Conservation (phyloP, 768 basidiomycete genomes). For the Pulveroboletus sp. region DNA sequence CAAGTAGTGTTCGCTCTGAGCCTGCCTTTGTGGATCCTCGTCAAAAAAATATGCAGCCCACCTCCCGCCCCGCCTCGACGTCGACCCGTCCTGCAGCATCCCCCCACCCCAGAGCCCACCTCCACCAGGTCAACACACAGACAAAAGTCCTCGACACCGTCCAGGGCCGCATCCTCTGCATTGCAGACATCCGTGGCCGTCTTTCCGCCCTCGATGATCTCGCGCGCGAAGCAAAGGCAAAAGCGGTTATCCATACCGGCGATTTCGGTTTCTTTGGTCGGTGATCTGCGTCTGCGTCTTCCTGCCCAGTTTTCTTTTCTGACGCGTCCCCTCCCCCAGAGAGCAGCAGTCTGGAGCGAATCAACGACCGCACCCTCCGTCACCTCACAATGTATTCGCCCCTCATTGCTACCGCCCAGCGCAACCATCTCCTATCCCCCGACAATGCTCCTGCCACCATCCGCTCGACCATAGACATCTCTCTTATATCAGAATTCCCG, state of each 20-base stretch:
- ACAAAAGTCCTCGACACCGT: conserved; percentile 73
- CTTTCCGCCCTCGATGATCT: conserved; percentile 87
- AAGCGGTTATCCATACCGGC: conserved; percentile 94
- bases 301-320: conserved; percentile 4
- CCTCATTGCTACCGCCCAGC: conserved; percentile 78
- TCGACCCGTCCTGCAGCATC: conserved; percentile 56
- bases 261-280: conserved; percentile 98
- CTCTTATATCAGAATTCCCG: conserved; percentile 90
- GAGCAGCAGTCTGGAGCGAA: conserved; percentile 73
- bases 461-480: conserved; percentile 68
- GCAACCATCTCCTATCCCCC: conserved; percentile 69
- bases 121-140: conserved; percentile 61
- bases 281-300: conserved; percentile 18
- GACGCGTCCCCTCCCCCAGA: conserved; percentile 42
- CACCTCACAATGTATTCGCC: conserved; percentile 97
- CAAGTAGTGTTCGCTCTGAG: background rate
- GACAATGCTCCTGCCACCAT: conserved; percentile 65
- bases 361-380: conserved; percentile 92
- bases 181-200: conserved; percentile 90
- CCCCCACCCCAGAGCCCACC: conserved; percentile 45
- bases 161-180: conserved; percentile 87
- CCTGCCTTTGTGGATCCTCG: conserved; percentile 19
- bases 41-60: conserved; percentile 45
- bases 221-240: conserved; percentile 81
- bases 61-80: conserved; percentile 55